These are phyloP conservation scores for Tympanopsis confertula DNA, from an alignment of 2,329 filamentous ascomycete species.

Conservation along the genomic window DNA sequence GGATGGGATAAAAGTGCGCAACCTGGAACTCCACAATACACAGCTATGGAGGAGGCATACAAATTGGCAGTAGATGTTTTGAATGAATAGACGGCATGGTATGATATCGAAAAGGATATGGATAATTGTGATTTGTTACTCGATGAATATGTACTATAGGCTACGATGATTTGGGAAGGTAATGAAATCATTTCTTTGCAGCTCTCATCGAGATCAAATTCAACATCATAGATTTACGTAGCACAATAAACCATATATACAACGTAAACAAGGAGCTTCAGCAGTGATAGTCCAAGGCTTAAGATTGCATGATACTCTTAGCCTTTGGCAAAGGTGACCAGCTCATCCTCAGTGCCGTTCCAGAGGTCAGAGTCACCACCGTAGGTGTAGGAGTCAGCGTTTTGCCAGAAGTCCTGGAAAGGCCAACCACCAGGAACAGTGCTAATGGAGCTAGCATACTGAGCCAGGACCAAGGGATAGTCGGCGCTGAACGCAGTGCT, in stretches of 20 bases:
- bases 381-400: slow-evolving; percentile 30
- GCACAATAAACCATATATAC: no score
- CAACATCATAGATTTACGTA: no score
- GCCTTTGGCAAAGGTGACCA: slow-evolving; percentile 20
- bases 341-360: slow-evolving; percentile 26
- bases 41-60: not conserved
- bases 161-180: no score
- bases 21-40: not conserved
- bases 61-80: not conserved
- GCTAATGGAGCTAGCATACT: slow-evolving; percentile 26
- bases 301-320: no score
- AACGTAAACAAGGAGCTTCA: no score
- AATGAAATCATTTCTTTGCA: no score
- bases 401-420: slow-evolving; percentile 43
- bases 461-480: slow-evolving; percentile 34
- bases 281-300: no score
- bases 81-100: no score
- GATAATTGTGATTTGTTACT: no score
- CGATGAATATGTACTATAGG: no score
- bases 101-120: no score
- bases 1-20: slow-evolving; percentile 8
- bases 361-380: slow-evolving; percentile 41
- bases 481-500: slow-evolving; percentile 28
- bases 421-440: slow-evolving; percentile 37
- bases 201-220: no score